Base-by-base conservation (phyloP, 768 basidiomycete genomes). In the Suillus alpinus region DNA sequence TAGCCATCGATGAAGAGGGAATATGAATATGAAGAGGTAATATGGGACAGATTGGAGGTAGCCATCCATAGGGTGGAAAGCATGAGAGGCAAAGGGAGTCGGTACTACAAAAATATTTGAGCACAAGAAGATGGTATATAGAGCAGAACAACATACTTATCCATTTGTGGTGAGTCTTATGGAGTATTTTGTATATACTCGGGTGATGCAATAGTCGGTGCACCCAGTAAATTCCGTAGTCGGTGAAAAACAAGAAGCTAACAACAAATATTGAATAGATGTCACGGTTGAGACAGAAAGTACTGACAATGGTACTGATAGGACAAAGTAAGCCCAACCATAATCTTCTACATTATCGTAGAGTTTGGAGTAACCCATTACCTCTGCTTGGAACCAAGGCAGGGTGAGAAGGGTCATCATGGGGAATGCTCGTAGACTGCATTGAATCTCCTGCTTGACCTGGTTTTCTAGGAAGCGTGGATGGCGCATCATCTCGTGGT, bases 111-210 rank as follows among this genome's bases (percentile, higher is more conserved):
- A 50, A 16, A 56, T 8, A 36, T 46, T 44, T 34, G 18, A 63
- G 62, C 41, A 62, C 62, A n/a, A 59, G n/a, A 10, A 57, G 39
- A 57, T 34, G 57, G 51, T 55, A 43, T 44, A 31, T 52, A 47
- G 32, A 34, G 40, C 55, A 29, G 26, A 4, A 52, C 18, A 36
- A 86, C 94, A 59, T 73, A 96, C 95, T 86, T 64, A 98, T 80
- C 97, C 97, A 99, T 76, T 92, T 95, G 83, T 99, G 97, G 73
- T 99, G 97, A 1, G 96, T 95, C 75, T 99, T 99, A 76, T 99
- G 97, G 50, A 99, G 68, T 59, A 81, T 77, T 73, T 96, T 98
- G 81, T 99, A 99, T 60, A 97, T 66, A 41, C 80, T 58, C 2
- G 96, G 96, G 61, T 89, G 78, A 71, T 99, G 97, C 59, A 96